Evolutionary conservation across 345 rosid species (phyloP), one percentile per base, ranked within the genome.

Genomic region (Sonneratia caseolaris): DNA sequence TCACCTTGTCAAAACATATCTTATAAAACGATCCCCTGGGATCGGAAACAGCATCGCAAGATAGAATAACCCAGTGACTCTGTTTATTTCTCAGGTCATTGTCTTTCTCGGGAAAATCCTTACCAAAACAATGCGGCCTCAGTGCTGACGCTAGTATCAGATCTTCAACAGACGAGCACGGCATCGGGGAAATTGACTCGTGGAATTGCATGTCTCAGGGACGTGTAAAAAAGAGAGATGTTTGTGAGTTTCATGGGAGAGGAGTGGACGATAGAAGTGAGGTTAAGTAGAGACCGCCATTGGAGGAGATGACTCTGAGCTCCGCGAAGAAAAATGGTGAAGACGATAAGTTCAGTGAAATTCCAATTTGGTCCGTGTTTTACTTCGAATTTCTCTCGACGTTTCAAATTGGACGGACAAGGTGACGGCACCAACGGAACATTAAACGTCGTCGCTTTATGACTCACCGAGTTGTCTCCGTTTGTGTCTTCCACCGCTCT

Each of bases 111-210:
- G 0, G 32, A 27, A 27, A 27, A 27, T 27, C 32, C 32, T 27
- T 27, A 27, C 1, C 32, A 27, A 27, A 27, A 27, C 32, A 27
- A 27, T 27, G 32, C 32, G 32, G 32, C 32, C 32, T 27, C 32
- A 27, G 32, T 27, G 32, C 32, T 27, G 32, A 27, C 32, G 32
- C 32, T 27, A 27, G 32, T 27, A 90, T 95, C 89, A 80, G 97
- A 90, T 87, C 98, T 91, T 47, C 96, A 94, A 79, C 96, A 94
- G 74, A 94, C 79, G 42, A 94, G 40, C 59, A 91, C 89, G 32
- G 32, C 32, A 27, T 27, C 32, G 15, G 43, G 37, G 67, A 14
- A 65, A 47, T 40, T 37, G 66, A 16, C 49, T 18, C 24, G 7
- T 24, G 45, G 64, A 55, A 61, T 49, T 21, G 56, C n/a, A 66